Conservation (phyloP, 1,139 yeast genomes). For the Suhomyces bokatorum region DNA sequence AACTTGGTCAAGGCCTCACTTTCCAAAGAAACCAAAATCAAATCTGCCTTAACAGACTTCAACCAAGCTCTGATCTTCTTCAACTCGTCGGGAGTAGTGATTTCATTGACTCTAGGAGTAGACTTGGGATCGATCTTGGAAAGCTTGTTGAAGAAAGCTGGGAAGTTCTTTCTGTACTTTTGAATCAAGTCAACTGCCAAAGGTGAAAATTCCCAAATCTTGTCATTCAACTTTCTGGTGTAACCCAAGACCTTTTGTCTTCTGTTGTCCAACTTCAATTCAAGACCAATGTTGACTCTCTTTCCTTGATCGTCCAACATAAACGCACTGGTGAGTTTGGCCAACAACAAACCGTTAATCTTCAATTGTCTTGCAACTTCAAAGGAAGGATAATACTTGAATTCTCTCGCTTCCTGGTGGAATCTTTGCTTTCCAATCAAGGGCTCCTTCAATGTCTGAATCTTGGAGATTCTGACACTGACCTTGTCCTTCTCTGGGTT, state of each 20-base stretch:
- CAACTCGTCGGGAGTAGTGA: slow-evolving; percentile 33
- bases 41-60: slow-evolving; percentile 51
- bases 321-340: slow-evolving; percentile 75
- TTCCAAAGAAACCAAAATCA: slow-evolving; percentile 70
- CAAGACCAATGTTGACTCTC: slow-evolving; percentile 77
- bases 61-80: slow-evolving; percentile 57
- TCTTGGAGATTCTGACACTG: slow-evolving; percentile 53
- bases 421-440: slow-evolving; percentile 62
- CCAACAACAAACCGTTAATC: slow-evolving; percentile 64
- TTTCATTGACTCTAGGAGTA: slow-evolving; percentile 30
- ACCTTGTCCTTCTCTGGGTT: slow-evolving; percentile 51
- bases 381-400: slow-evolving; percentile 65
- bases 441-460: slow-evolving; percentile 56
- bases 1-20: slow-evolving; percentile 75
- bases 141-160: slow-evolving; percentile 55
- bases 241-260: slow-evolving; percentile 87
- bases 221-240: slow-evolving; percentile 54
- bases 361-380: slow-evolving; percentile 62
- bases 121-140: slow-evolving; percentile 21
- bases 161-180: slow-evolving; percentile 63
- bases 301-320: slow-evolving; percentile 54
- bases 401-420: slow-evolving; percentile 52
- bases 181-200: slow-evolving; percentile 68
- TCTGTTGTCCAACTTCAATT: slow-evolving; percentile 77
- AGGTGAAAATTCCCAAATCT: slow-evolving; percentile 83